Conservation (phyloP, 768 basidiomycete genomes). For the Rhizopogon rudus region DNA sequence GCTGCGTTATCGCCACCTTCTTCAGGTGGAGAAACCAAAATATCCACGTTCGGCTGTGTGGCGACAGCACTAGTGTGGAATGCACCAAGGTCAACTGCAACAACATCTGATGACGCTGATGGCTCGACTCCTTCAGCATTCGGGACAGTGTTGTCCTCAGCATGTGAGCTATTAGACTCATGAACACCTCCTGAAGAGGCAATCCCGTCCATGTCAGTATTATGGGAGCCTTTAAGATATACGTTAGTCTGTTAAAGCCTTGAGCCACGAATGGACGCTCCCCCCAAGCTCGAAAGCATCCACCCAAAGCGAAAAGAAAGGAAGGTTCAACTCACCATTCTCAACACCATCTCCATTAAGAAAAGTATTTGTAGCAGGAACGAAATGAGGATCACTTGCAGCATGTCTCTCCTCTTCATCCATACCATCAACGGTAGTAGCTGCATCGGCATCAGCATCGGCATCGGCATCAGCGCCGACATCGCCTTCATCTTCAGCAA, state of each 20-base stretch:
- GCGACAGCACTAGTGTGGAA: slow-evolving; percentile 14
- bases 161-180: slow-evolving; percentile 13
- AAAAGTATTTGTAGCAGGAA: slow-evolving; percentile 27
- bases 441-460: slow-evolving; percentile 48
- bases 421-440: slow-evolving; percentile 37
- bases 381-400: slow-evolving; percentile 33
- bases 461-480: slow-evolving; percentile 49
- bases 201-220: slow-evolving; percentile 29
- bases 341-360: slow-evolving; percentile 28
- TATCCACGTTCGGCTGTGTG: slow-evolving; percentile 16
- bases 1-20: slow-evolving; percentile 11
- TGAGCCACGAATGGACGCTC: slow-evolving; percentile 35
- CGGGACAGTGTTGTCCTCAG: slow-evolving; percentile 13
- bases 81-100: slow-evolving; percentile 10
- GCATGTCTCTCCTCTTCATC: slow-evolving; percentile 41
- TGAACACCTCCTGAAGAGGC: slow-evolving; percentile 25
- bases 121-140: slow-evolving; percentile 21
- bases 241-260: slow-evolving; percentile 57
- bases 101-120: slow-evolving; percentile 17
- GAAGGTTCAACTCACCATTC: slow-evolving; percentile 50
- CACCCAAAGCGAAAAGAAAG: slow-evolving; percentile 36
- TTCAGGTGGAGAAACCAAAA: slow-evolving; percentile 15
- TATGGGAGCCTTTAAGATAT: slow-evolving; percentile 36
- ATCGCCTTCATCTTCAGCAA: slow-evolving; percentile 66
- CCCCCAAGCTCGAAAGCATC: slow-evolving; percentile 37